Conservation (phyloP, 257 asterid species). For the Ocimum tenuiflorum region DNA sequence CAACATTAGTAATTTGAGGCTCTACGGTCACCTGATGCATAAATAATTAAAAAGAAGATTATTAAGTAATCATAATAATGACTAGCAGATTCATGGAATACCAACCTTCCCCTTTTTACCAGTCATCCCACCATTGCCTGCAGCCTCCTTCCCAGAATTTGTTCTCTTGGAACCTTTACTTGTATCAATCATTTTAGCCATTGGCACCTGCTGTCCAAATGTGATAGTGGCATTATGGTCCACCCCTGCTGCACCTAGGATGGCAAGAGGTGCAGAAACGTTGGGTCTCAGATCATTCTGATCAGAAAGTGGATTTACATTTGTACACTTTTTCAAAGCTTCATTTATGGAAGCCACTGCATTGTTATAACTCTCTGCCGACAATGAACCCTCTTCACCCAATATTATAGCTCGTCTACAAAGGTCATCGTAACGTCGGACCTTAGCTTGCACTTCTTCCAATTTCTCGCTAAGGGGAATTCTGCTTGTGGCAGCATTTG, state of each 20-base stretch:
- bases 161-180: slow-evolving; percentile 51
- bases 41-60: not conserved
- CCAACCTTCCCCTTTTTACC: slow-evolving; percentile 80
- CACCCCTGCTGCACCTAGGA: slow-evolving; percentile 34
- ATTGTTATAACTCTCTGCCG: slow-evolving; percentile 63
- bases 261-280: slow-evolving; percentile 31
- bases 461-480: slow-evolving; percentile 50
- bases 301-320: slow-evolving; percentile 29
- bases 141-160: slow-evolving; percentile 55
- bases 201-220: slow-evolving; percentile 34
- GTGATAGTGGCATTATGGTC: slow-evolving; percentile 29
- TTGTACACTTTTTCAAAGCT: slow-evolving; percentile 53
- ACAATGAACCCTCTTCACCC: slow-evolving; percentile 92
- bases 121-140: slow-evolving; percentile 28
- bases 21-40: slow-evolving; percentile 54
- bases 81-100: slow-evolving; percentile 7
- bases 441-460: slow-evolving; percentile 76
- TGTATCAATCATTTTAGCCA: slow-evolving; percentile 21
- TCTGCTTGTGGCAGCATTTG: slow-evolving; percentile 78
- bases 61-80: not conserved
- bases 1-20: slow-evolving; percentile 42
- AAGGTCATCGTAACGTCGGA: slow-evolving; percentile 77
- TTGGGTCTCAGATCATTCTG: slow-evolving; percentile 32
- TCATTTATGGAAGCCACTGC: slow-evolving; percentile 60
- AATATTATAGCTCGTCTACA: slow-evolving; percentile 80